Percentiles rank a stretch among this genome's conserved stretches.
These are phyloP conservation scores for Rhynchospora breviuscula DNA, from an alignment of 176 grass and related monocot genomes.

Conservation along the genomic window DNA sequence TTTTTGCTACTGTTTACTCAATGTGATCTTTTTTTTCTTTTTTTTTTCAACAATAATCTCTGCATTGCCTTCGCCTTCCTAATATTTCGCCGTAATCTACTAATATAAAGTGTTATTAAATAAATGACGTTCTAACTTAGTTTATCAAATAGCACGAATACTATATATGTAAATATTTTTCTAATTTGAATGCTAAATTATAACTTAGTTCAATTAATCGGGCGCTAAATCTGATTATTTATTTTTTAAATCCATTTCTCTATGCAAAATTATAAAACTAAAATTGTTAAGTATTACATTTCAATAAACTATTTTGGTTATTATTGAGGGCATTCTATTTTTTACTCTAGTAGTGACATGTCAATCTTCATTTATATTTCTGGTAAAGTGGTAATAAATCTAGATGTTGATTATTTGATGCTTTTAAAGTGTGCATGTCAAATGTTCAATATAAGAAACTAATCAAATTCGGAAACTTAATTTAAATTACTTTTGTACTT, in stretches of 20 bases:
- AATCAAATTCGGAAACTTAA: not conserved
- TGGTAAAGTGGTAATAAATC: not conserved
- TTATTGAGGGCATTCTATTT: too few species aligned
- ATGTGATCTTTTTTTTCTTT: not conserved
- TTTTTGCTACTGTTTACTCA: not conserved
- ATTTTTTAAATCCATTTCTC: too few species aligned
- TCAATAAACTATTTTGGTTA: too few species aligned
- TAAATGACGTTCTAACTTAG: too few species aligned
- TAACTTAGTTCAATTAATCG: too few species aligned
- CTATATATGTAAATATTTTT: too few species aligned
- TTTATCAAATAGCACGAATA: too few species aligned
- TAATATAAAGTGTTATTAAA: too few species aligned
- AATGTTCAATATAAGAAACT: not conserved
- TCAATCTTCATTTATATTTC: not conserved
- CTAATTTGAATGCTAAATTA: too few species aligned
- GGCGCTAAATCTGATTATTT: too few species aligned
- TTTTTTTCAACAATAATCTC: not conserved
- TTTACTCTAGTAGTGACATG: not conserved
- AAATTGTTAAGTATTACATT: too few species aligned
- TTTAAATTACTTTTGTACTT: not conserved
- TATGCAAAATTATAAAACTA: too few species aligned
- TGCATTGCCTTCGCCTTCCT: not conserved
- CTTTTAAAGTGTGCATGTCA: not conserved
- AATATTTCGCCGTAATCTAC: not conserved
- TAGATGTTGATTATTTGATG: conserved; percentile 5